These are phyloP conservation scores for Grifola frondosa DNA, from an alignment of 1,284 basidiomycete genomes.

Conservation along the genomic window DNA sequence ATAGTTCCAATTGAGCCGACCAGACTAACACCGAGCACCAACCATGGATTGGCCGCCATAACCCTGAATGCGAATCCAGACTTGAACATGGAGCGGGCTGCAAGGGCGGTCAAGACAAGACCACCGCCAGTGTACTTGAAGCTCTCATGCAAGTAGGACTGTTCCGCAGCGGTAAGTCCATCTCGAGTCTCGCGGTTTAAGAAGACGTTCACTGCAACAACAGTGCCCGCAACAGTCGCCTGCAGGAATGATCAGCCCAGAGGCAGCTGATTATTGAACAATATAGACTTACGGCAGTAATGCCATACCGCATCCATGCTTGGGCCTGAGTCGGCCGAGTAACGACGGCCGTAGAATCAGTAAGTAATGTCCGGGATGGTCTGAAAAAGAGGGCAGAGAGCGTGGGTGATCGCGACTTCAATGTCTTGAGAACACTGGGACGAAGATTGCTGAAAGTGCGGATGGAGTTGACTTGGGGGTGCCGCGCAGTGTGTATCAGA, in stretches of 20 bases:
- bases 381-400: conserved; percentile 23
- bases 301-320: conserved; percentile 48
- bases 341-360: conserved; percentile 42
- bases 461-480: conserved; percentile 16
- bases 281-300: conserved; percentile 45
- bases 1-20: conserved; percentile 76
- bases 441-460: conserved; percentile 33
- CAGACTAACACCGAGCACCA: conserved; percentile 82
- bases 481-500: conserved; percentile 15
- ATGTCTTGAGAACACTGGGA: conserved; percentile 30
- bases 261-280: neutral
- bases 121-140: conserved; percentile 88
- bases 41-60: conserved; percentile 88
- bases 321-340: conserved; percentile 38
- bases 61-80: conserved; percentile 75
- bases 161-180: conserved; percentile 58
- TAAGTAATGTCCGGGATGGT: conserved; percentile 39
- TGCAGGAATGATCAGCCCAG: conserved; percentile 25
- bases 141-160: conserved; percentile 74
- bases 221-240: conserved; percentile 68
- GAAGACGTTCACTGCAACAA: conserved; percentile 61
- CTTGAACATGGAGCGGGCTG: conserved; percentile 77
- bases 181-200: conserved; percentile 81
- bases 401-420: conserved; percentile 25
- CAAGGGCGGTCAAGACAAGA: conserved; percentile 71